These are phyloP conservation scores for Clarireedia homoeocarpa DNA, from an alignment of 2,329 filamentous ascomycete genomes.

Conservation along the genomic window DNA sequence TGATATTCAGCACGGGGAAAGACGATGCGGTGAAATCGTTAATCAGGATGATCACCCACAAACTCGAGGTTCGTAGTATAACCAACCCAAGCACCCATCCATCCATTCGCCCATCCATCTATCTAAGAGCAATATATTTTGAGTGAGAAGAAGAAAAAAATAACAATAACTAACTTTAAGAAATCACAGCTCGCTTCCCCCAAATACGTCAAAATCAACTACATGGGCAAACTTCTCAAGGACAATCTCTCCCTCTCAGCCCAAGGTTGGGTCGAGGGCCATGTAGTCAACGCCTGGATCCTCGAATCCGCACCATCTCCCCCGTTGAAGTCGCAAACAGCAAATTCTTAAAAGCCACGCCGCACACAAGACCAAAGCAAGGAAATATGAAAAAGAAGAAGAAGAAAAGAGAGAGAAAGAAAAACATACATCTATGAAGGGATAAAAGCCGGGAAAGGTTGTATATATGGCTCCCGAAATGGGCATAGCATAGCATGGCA, in stretches of 20 bases:
- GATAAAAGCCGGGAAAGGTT: too few species aligned
- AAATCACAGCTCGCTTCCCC: conserved; percentile 41
- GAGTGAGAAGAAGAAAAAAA: too few species aligned
- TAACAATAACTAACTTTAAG: not conserved
- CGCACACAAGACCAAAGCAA: too few species aligned
- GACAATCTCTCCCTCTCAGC: conserved; percentile 56
- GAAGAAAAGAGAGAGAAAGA: too few species aligned
- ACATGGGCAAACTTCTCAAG: conserved; percentile 73
- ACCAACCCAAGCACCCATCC: too few species aligned
- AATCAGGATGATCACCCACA: conserved; percentile 52
- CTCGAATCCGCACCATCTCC: not conserved
- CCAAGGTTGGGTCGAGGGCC: conserved; percentile 68
- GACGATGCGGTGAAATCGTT: conserved; percentile 58
- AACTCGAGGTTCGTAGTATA: conserved; percentile 48
- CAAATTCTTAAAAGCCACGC: too few species aligned
- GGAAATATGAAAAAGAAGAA: too few species aligned
- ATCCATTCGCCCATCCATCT: not conserved
- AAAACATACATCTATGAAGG: too few species aligned
- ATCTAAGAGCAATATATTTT: too few species aligned
- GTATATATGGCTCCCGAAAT: too few species aligned
- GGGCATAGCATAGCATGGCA: too few species aligned
- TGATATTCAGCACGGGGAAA: conserved; percentile 49
- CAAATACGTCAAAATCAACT: conserved; percentile 62
- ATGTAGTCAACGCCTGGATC: conserved; percentile 61
- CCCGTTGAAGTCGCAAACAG: not conserved